These are phyloP conservation scores for Neoascochyta sp. DNA, from an alignment of 2,329 filamentous ascomycete species.

Conservation along the genomic window DNA sequence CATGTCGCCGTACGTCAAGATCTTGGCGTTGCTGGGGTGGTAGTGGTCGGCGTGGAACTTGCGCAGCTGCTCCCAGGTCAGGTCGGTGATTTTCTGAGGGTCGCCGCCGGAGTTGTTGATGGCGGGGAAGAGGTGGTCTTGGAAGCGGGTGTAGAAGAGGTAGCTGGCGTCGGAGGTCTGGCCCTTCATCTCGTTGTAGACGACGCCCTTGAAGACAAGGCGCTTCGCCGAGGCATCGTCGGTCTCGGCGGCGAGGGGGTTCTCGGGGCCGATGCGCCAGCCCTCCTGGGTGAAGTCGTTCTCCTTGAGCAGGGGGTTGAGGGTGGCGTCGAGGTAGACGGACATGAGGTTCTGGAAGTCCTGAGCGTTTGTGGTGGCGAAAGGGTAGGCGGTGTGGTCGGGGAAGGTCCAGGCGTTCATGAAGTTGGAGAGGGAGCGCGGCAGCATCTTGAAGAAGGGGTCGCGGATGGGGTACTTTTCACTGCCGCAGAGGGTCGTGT, in stretches of 20 bases:
- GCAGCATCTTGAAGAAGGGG: slow-evolving; percentile 99
- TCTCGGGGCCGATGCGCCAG: slow-evolving; percentile 92
- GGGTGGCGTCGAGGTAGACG: slow-evolving; percentile 91
- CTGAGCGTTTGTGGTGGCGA: slow-evolving; percentile 91
- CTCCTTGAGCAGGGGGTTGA: slow-evolving; percentile 83
- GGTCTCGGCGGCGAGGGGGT: slow-evolving; percentile 55
- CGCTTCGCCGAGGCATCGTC: slow-evolving; percentile 56
- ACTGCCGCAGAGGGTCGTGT: slow-evolving; percentile 94
- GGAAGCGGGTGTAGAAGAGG: slow-evolving; percentile 90
- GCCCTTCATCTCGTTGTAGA: slow-evolving; percentile 99
- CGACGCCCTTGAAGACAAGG: slow-evolving; percentile 92
- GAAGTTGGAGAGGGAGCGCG: slow-evolving; percentile 95
- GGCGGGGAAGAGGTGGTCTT: slow-evolving; percentile 88
- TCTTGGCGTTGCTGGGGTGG: slow-evolving; percentile 93
- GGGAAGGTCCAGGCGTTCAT: slow-evolving; percentile 99
- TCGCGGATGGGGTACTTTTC: slow-evolving; percentile 97
- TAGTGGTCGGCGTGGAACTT: slow-evolving; percentile 91
- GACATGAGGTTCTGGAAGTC: slow-evolving; percentile 96
- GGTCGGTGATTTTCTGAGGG: slow-evolving; percentile 90
- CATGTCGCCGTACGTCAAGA: slow-evolving; percentile 95
- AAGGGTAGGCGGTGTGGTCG: slow-evolving; percentile 96
- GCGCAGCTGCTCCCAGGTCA: slow-evolving; percentile 85
- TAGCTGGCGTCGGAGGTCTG: slow-evolving; percentile 98
- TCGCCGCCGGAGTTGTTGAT: slow-evolving; percentile 97
- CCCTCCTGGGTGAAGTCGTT: slow-evolving; percentile 95